A percentile compares a stretch with the other conserved stretches of the same genome.
phyloP scores from a whole-genome alignment of 768 basidiomycete genomes.

The Mrakia blollopis region DNA sequence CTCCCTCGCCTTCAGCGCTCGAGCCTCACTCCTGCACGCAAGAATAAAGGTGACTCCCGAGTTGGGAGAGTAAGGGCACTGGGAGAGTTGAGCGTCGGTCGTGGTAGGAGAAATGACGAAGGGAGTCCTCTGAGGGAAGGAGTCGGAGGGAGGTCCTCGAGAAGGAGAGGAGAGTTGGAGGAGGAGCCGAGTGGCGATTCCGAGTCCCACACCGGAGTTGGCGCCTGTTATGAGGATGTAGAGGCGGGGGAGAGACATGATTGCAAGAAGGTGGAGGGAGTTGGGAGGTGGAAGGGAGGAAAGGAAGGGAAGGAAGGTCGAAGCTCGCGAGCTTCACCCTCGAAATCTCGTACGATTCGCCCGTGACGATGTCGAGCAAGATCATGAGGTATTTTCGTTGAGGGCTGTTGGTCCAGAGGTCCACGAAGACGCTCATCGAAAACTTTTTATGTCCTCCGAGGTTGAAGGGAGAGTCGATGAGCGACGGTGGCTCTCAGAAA shows the following conservation, averaged over 20 bases:
- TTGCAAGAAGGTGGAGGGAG: not conserved
- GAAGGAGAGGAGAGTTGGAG: constrained; percentile 57
- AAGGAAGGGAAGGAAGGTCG: too few species aligned
- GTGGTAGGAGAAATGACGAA: constrained; percentile 33
- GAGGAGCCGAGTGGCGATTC: constrained; percentile 73
- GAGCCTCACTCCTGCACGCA: constrained; percentile 66
- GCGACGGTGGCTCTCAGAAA: too few species aligned
- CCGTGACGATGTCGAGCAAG: too few species aligned
- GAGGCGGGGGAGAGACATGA: constrained; percentile 8
- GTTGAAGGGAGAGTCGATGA: too few species aligned
- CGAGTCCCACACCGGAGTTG: constrained; percentile 72
- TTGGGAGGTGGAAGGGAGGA: not conserved
- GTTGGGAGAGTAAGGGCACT: constrained; percentile 42
- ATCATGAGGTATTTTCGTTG: too few species aligned
- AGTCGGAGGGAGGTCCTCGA: constrained; percentile 49
- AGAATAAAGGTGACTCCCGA: constrained; percentile 67
- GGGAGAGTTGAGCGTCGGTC: constrained; percentile 31
- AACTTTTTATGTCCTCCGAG: too few species aligned
- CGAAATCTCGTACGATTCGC: too few species aligned
- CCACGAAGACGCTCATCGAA: too few species aligned
- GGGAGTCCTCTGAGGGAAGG: constrained; percentile 42
- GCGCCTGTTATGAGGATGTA: constrained; percentile 37
- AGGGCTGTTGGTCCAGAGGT: too few species aligned
- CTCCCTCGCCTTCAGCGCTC: constrained; percentile 60
- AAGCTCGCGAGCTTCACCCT: too few species aligned